These are phyloP conservation scores for Xylaria hypoxylon DNA, from an alignment of 2,329 filamentous ascomycete genomes.

Conservation along the genomic window DNA sequence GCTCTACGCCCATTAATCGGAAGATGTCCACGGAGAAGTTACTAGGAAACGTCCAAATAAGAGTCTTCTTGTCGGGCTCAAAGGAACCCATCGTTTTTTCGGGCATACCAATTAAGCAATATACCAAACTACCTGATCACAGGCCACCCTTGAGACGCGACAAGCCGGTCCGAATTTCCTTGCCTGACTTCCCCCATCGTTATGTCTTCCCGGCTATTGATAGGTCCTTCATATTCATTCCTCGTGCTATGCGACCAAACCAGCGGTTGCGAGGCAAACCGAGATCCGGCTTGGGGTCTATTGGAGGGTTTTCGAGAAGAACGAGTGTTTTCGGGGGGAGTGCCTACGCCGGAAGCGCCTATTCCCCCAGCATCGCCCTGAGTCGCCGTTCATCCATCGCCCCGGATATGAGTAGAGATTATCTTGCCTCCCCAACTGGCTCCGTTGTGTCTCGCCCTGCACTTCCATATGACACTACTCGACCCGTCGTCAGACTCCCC, in stretches of 20 bases:
- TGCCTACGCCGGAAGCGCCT: constrained; percentile 76
- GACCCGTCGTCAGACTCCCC: constrained; percentile 86
- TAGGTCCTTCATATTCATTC: constrained; percentile 97
- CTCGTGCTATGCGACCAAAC: constrained; percentile 90
- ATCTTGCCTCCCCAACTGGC: constrained; percentile 81
- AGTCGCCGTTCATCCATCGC: constrained; percentile 86
- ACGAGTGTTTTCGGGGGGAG: constrained; percentile 84
- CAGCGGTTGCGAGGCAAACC: constrained; percentile 82
- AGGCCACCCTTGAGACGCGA: constrained; percentile 92
- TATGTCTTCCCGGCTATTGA: constrained; percentile 93
- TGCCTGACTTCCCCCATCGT: constrained; percentile 81
- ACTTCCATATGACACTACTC: constrained; percentile 68
- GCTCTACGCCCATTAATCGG: constrained; percentile 75
- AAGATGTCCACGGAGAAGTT: constrained; percentile 85
- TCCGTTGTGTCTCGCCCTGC: constrained; percentile 79
- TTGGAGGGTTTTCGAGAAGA: constrained; percentile 77
- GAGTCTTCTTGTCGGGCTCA: constrained; percentile 83
- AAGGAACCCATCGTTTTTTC: constrained; percentile 76
- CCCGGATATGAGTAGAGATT: constrained; percentile 75
- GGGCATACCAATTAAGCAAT: constrained; percentile 84
- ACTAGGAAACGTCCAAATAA: constrained; percentile 85
- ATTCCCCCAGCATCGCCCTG: constrained; percentile 87
- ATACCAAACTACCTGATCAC: constrained; percentile 94
- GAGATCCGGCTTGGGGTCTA: constrained; percentile 75
- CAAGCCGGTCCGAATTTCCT: constrained; percentile 93